Base-by-base conservation (phyloP, 495 filamentous ascomycete genomes). In the Cercophora sp. region DNA sequence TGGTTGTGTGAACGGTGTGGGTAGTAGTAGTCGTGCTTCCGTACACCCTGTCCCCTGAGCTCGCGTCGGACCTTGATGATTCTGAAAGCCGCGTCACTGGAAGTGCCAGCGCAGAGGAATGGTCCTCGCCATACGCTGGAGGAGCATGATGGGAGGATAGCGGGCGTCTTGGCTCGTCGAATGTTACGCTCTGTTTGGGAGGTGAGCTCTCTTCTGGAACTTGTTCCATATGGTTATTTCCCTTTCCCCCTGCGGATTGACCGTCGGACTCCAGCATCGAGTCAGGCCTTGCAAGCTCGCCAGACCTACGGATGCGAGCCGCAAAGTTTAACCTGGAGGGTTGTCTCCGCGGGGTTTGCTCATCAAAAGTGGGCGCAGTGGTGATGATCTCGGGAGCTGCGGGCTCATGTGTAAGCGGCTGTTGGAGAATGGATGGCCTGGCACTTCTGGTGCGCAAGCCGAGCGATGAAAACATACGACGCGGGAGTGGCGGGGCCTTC, bases 331-430 rank as follows among this genome's bases (percentile, higher is more conserved):
- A 64, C 27, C 75, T 70, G 49, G 72, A 68, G 34, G 78, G 73
- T 57, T 79, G 80, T 65, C 81, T 85, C 8, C 69, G 65, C 9
- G 72, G 60, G 11, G 39, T 61, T 18, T 61, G 56, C 11, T 74
- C 70, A 40, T 92, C 81, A 52, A 85, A 78, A 1, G 91, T 92
- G 5, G 93, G 93, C 22, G 91, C 86, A 10, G 93, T 98, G 19
- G 85, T 96, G 63, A 96, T 92, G 63, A 98, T 98, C 41, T 85
- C 83, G 16, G 92, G 92, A 35, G 92, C 88, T 88, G 63, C 41
- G 61, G 32, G 48, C 48, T 6, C 52, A 37, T 46, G 35, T 40
- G 56, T 63, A 54, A 64, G 58, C 46, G 40, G 27, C 23, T 55
- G 43, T 31, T 25, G 48, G 32, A 35, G 23, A 22, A 51, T 24